Percentiles rank a stretch among this genome's conserved stretches.
These are phyloP conservation scores for Gracilariopsis chorda DNA, from an alignment of 23 red algal species.

Conservation along the genomic window DNA sequence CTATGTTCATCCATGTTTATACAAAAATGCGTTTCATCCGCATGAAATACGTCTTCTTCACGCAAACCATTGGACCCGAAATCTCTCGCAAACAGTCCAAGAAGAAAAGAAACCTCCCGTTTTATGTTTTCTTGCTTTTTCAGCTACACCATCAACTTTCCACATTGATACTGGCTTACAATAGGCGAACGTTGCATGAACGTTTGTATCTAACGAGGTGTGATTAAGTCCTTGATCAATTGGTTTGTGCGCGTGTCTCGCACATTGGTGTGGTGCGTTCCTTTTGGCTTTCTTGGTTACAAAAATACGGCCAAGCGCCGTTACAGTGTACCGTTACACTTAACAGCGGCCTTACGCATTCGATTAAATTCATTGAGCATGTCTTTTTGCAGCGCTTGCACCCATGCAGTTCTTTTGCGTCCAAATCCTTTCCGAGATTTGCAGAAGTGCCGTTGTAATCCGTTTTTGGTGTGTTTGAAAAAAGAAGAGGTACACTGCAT, in stretches of 20 bases:
- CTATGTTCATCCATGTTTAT: conserved; percentile 45
- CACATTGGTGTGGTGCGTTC: not conserved
- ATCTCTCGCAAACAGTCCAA: not conserved
- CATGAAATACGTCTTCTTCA: conserved; percentile 23
- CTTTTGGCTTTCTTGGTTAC: no score
- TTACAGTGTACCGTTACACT: not conserved
- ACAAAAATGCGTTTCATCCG: conserved; percentile 21
- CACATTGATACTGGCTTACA: not conserved
- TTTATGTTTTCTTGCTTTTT: not conserved
- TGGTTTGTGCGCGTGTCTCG: not conserved
- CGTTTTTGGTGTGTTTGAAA: not conserved
- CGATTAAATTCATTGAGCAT: not conserved
- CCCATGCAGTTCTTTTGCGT: not conserved
- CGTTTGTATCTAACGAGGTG: not conserved
- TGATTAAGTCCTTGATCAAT: not conserved
- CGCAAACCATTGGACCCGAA: not conserved
- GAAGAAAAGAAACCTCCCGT: not conserved
- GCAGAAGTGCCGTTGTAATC: not conserved
- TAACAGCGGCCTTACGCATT: not conserved
- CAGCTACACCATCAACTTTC: not conserved
- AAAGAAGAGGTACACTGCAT: no score
- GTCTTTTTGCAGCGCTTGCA: not conserved
- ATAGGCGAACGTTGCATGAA: not conserved
- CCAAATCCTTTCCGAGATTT: not conserved
- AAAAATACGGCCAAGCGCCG: not conserved